Evolutionary conservation across 306 rosid species (phyloP), one percentile per base, ranked within the genome.

Genomic region (Prosopis cineraria): DNA sequence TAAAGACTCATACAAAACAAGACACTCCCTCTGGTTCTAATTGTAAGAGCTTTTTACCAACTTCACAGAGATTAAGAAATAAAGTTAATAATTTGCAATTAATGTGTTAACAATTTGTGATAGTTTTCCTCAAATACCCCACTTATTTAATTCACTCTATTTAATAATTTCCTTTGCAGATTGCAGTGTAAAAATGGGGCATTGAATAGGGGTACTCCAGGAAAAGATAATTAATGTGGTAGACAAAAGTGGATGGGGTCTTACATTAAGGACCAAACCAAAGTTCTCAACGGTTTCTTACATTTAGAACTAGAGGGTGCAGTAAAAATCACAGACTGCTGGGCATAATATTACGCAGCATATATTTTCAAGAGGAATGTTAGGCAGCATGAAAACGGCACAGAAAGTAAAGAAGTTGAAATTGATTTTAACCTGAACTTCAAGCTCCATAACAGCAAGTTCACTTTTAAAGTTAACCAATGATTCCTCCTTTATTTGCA

Each of bases 381-480:
- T 24, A 19, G 59, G 53, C 63, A 55, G 25, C 64, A 72, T n/a
- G 31, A 39, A 62, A 64, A 39, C 22, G 29, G 75, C 68, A 68
- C 73, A 70, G 72, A 85, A 44, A 68, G 27, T 20, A 59, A 60
- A 52, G 72, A 77, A 36, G 63, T 75, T 12, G 65, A 29, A 66
- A 76, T 59, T 52, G 70, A 40, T 65, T 37, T 66, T 78, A 81
- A 95, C 99, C 99, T 95, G 94, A 88, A 95, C 78, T 81, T 95
- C 91, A 80, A 83, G 94, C 82, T 91, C 98, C 87, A 88, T 56
- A 62, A 64, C 88, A 75, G 94, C 89, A 87, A 95, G 93, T 76
- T 93, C 90, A 79, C 90, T 86, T 84, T 91, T 95, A 72, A 88
- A 88, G 74, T 85, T 91, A 24, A 89, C 86, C 90, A 93, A 87